Base-by-base conservation (phyloP, 179 eudicot species). In the Patellifolia procumbens region DNA sequence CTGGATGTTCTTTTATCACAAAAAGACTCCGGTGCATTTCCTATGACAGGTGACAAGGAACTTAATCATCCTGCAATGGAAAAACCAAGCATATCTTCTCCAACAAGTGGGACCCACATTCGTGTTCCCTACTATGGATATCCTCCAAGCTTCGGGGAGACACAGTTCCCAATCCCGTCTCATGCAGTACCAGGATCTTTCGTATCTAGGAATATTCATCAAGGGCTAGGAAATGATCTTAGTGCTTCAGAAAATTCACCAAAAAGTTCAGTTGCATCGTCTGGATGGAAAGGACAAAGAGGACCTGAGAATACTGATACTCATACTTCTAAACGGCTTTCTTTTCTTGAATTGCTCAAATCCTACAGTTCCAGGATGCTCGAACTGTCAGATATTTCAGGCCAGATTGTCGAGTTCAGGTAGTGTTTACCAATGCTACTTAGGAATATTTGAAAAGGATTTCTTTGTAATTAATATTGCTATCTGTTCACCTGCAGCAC, bases 341-440 rank as follows among this genome's bases (percentile, higher is more conserved):
- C 89, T 64, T 84, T 89, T 80, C 92, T 93, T 58, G 94, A 93
- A 58, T 87, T 89, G 70, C 78, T 93, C 77, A 93, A 91, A 82
- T 85, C 91, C 22, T 78, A 78, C 82, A 85, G 69, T 77, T 85
- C 86, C 42, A 83, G 81, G 60, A 86, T 81, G 80, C 79, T 94
- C 72, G 97, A 93, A 60, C 84, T 94, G 42, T 89, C 95, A 5
- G 97, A 89, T 64, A 87, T 93, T 80, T 81, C 81, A n/a, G 97
- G 98, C 19, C 90, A 84, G 78, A 85, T 93, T 46, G 91, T 87
- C 70, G 93, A 94, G 75, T 88, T 94, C 77, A 92, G 98, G 98
- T 87, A 77, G 42, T 59, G 42, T 64, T 58, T 58, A 43, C 48
- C 58, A 20, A 53, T 46, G 37, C 12, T 70, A 15, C 15, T 48